phyloP scores from a whole-genome alignment of 192 early-diverging fungal species.

The Podila clonocystis region DNA sequence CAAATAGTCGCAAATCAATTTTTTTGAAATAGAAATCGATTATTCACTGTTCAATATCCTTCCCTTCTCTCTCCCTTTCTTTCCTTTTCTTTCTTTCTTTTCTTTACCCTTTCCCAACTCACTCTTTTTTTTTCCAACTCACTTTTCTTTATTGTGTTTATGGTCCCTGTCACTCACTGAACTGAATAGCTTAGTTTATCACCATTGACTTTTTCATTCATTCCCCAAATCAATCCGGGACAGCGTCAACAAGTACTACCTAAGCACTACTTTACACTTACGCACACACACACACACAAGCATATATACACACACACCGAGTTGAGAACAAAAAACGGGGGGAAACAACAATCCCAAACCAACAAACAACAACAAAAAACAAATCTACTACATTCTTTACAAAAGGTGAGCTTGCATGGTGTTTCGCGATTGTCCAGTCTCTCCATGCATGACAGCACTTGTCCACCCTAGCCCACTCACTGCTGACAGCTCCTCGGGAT shows the following conservation, averaged over 20 bases:
- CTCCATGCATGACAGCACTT: not conserved
- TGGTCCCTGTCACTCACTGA: not conserved
- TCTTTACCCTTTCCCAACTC: conserved; percentile 4
- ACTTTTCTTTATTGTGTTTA: not conserved
- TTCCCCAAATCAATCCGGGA: too few species aligned
- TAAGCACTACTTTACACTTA: not conserved
- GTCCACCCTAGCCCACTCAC: not conserved
- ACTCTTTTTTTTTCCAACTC: conserved; percentile 7
- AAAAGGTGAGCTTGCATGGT: too few species aligned
- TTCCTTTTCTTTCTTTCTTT: conserved; percentile 2
- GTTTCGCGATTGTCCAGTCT: too few species aligned
- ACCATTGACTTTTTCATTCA: not conserved
- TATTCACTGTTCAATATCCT: not conserved
- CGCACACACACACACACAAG: conserved; percentile 9
- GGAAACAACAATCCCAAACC: not conserved
- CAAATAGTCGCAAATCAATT: not conserved
- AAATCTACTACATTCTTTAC: not conserved
- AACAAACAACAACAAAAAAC: conserved; percentile 4
- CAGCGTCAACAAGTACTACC: not conserved
- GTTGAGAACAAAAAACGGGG: too few species aligned
- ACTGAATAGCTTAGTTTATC: not conserved
- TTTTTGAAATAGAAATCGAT: not conserved
- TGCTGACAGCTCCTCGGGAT: not conserved
- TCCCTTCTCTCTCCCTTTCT: conserved; percentile 5
- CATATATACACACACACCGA: conserved; percentile 7